A percentile compares a stretch with the other conserved stretches of the same genome.
Conservation (phyloP, 768 basidiomycete species). For the Pulveroboletus frians region DNA sequence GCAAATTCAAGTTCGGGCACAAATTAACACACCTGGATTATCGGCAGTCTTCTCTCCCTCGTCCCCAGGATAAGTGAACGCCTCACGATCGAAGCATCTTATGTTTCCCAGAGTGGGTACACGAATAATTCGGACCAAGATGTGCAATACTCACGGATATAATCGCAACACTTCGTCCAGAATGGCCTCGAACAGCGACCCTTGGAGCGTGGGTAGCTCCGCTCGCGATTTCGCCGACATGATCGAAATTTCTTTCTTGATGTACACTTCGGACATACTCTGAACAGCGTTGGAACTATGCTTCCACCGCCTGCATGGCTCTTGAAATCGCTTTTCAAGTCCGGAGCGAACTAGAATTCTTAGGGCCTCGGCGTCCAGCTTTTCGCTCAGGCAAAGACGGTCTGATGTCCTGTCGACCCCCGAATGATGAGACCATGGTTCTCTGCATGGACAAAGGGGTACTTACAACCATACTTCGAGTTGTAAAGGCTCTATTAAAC, state of each 20-base stretch:
- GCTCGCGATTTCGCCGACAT: neutral
- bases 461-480: constrained; percentile 22
- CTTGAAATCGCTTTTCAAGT: constrained; percentile 24
- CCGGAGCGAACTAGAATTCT: constrained; percentile 27
- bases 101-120: neutral
- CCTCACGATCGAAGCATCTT: constrained; percentile 15
- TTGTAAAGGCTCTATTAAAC: neutral
- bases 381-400: constrained; percentile 19
- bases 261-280: neutral
- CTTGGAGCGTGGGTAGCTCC: constrained; percentile 6
- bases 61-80: constrained; percentile 2
- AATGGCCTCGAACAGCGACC: constrained; percentile 22
- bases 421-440: neutral
- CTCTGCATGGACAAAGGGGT: neutral
- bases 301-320: constrained; percentile 22
- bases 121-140: neutral
- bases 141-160: constrained; percentile 21
- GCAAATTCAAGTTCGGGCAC: neutral
- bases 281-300: neutral
- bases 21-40: constrained; percentile 3
- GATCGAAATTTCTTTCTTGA: neutral
- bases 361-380: constrained; percentile 23
- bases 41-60: neutral
- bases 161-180: constrained; percentile 17
- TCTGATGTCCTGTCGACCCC: constrained; percentile 16